Evolutionary conservation across 2,329 filamentous ascomycete genomes (phyloP), one percentile per base, ranked within the genome.

Genomic region (Fusarium musae): DNA sequence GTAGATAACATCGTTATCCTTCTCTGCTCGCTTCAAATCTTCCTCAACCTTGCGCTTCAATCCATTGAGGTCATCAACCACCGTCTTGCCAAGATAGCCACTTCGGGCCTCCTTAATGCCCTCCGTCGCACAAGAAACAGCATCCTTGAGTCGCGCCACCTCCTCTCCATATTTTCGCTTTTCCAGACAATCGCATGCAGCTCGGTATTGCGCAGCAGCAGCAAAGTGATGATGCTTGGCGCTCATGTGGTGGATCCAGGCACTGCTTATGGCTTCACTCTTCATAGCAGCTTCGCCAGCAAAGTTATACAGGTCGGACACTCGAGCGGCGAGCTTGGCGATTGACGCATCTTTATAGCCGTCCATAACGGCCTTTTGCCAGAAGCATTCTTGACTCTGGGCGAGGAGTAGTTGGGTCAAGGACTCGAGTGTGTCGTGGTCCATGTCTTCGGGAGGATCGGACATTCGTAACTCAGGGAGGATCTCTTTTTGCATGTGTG

Each of bases 181-280:
- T 83, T 98, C 96, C 19, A 99, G 82, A 75, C 94, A 96, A 78
- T 98, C 95, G 72, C 94, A 92, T 1, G 96, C 94, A 32, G 96
- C 94, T 19, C 96, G 88, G 77, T 96, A 98, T 80, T 99, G 96
- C 0, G 96, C 96, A 0, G 96, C 96, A 0, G 94, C 96, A 3
- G 96, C 95, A 83, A 99, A 98, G 82, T 98, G 96, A 79, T 98
- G 93, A 79, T 98, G 95, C 81, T 98, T 99, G 10, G 96, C 96
- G 32, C 93, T 95, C 89, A 97, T 95, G 80, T 98, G 96, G 82
- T 98, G 96, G 76, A 99, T 98, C 96, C 96, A 98, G 71, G 96
- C 93, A 63, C 93, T 95, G 80, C 93, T 96, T 75, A 98, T 92
- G 21, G 93, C 92, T 78, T 97, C 92, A 71, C 95, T 97, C 81